Conservation (phyloP, 73 alveolate species). For the Blepharisma japonicum region DNA sequence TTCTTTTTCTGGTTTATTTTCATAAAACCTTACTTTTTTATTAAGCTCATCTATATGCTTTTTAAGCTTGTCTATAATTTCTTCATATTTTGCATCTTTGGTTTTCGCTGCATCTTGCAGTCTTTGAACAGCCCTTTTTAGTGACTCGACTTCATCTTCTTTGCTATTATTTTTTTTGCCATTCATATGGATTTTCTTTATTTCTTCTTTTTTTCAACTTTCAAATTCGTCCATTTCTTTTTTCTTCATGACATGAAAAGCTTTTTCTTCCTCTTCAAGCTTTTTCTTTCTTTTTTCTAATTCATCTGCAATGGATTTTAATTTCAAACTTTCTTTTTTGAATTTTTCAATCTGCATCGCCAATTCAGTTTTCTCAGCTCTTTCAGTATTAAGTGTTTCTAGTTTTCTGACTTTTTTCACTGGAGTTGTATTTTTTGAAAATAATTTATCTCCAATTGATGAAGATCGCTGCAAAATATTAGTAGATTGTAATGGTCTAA, state of each 20-base stretch:
- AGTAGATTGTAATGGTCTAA: neutral
- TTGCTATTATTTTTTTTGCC: neutral
- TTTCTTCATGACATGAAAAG: neutral
- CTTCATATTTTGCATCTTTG: neutral
- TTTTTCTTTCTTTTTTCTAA: neutral
- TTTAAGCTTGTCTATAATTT: neutral
- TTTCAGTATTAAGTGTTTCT: neutral
- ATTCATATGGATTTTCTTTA: neutral
- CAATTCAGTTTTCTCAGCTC: constrained; percentile 6
- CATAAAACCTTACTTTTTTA: neutral
- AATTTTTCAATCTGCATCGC: neutral
- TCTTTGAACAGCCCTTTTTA: neutral
- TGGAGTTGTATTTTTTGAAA: neutral
- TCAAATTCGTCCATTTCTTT: neutral
- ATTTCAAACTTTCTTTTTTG: neutral
- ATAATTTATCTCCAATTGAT: neutral
- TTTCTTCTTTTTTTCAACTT: constrained; percentile 17
- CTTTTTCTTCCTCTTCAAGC: neutral
- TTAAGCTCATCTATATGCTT: neutral
- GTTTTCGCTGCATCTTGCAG: neutral
- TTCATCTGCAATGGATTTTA: neutral
- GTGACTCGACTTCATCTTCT: neutral
- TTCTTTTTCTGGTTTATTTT: neutral
- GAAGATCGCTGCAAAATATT: neutral
- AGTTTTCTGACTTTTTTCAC: neutral